phyloP scores from a whole-genome alignment of 139 green algal species.

The Asterochloris erici region DNA sequence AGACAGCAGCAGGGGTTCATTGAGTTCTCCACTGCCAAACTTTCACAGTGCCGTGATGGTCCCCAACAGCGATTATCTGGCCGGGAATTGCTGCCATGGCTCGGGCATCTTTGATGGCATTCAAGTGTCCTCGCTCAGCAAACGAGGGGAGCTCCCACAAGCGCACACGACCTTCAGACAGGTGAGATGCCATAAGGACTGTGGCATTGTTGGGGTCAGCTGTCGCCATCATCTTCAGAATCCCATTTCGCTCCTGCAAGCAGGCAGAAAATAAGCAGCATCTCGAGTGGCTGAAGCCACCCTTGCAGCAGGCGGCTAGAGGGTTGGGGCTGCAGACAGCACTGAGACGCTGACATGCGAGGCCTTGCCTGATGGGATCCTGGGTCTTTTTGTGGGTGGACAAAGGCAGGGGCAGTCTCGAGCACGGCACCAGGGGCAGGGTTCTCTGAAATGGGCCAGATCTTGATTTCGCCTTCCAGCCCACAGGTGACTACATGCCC shows the following conservation, averaged over 20 bases:
- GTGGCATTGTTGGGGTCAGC: background rate
- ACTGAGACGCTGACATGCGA: too few relatives aligned
- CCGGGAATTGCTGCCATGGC: slow-evolving; percentile 26
- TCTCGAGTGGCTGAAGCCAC: too few relatives aligned
- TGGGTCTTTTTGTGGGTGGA: too few relatives aligned
- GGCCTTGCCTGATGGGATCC: too few relatives aligned
- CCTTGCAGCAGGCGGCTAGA: too few relatives aligned
- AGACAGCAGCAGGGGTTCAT: too few relatives aligned
- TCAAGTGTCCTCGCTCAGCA: slow-evolving; percentile 44
- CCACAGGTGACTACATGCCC: slow-evolving; percentile 50
- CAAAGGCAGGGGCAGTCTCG: slow-evolving; percentile 3
- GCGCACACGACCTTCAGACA: slow-evolving; percentile 44
- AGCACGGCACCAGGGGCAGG: slow-evolving; percentile 27
- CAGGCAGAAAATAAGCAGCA: too few relatives aligned
- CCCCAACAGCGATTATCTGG: slow-evolving; percentile 44
- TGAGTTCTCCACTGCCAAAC: slow-evolving; percentile 53
- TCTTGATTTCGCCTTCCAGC: slow-evolving; percentile 59
- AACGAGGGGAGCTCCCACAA: slow-evolving; percentile 64
- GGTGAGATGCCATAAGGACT: slow-evolving; percentile 58
- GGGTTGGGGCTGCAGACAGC: too few relatives aligned
- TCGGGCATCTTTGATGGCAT: slow-evolving; percentile 43
- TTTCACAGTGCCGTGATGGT: slow-evolving; percentile 53
- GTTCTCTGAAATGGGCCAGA: slow-evolving; percentile 33
- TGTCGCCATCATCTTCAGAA: too few relatives aligned
- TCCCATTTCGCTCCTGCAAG: too few relatives aligned